Evolutionary conservation across 257 asterid genomes (phyloP), one percentile per base, ranked within the genome.

Genomic region (Craterostigma plantagineum): DNA sequence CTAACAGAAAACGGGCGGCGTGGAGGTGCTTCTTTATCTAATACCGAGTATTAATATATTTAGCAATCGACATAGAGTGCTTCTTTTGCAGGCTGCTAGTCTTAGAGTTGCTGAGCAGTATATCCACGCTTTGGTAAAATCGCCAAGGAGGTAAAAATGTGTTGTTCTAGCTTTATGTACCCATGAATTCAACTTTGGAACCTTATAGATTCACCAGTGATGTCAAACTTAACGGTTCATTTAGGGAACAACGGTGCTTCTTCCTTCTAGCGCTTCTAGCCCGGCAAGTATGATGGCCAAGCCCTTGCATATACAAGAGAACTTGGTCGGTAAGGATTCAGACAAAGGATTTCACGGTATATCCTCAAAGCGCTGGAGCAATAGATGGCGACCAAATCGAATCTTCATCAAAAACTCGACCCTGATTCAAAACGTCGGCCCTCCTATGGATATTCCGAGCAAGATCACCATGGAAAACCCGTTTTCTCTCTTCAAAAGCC

Each of bases 101-200:
- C 51, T 86, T 56, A 73, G 77, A 65, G 52, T 86, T 61, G 97
- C 94, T 4, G 97, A 86, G 73, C 94, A 86, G 56, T 86, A 86
- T 52, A 66, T 86, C 44, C 73, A 73, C 1, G 97, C 97, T 4
- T 81, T 42, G n/a, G 79, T 53, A 63, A 59, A 42, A 61, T 86
- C 18, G 97, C 97, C n/a, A 81, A 81, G 63, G 62, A 78, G 97
- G 97, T 81, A 70, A 66, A 23, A 23, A 23, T 6, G n/a, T n/a
- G 6, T 6, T 23, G 30, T 6, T 23, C n/a, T n/a, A n/a, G n/a
- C n/a, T n/a, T n/a, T n/a, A n/a, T n/a, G n/a, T n/a, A n/a, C n/a
- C n/a, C n/a, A n/a, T n/a, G n/a, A n/a, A n/a, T 23, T 23, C 6
- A 23, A 23, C 6, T 23, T 23, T 23, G 30, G 30, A 23, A 23